phyloP scores from a whole-genome alignment of 2,329 filamentous ascomycete species.

The Fusarium citri region DNA sequence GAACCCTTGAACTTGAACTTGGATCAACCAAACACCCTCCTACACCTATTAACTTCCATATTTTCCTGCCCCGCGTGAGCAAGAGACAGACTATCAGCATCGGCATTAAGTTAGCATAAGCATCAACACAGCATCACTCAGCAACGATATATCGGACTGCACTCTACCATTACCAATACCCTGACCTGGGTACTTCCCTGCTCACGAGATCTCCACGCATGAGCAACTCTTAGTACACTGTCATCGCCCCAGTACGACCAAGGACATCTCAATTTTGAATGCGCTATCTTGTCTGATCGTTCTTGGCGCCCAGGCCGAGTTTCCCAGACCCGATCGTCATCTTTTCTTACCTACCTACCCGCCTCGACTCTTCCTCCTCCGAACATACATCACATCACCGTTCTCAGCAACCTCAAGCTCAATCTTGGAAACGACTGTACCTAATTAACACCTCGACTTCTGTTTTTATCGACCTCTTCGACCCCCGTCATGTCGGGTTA shows the following conservation, averaged over 20 bases:
- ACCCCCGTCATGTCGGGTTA: constrained; percentile 69
- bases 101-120: constrained; percentile 24
- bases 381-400: constrained; percentile 9
- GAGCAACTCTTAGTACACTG: constrained; percentile 15
- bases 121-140: constrained; percentile 25
- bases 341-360: constrained; percentile 23
- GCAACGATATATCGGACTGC: not conserved
- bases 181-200: not conserved
- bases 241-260: constrained; percentile 19
- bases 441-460: not conserved
- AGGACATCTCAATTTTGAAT: constrained; percentile 28
- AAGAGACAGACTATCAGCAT: constrained; percentile 20
- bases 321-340: constrained; percentile 21
- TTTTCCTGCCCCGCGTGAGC: constrained; percentile 35
- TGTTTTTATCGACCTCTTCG: not conserved
- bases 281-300: constrained; percentile 26
- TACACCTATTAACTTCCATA: not conserved
- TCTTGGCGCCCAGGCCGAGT: constrained; percentile 39
- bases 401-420: constrained; percentile 10
- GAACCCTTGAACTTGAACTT: constrained; percentile 21
- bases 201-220: constrained; percentile 20
- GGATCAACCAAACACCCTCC: constrained; percentile 14
- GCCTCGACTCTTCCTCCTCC: constrained; percentile 18
- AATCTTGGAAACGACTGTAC: not conserved
- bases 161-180: not conserved